Evolutionary conservation across 2,329 filamentous ascomycete genomes (phyloP), one percentile per base, ranked within the genome.

Genomic region (Ophiocordyceps camponoti-leonardi): DNA sequence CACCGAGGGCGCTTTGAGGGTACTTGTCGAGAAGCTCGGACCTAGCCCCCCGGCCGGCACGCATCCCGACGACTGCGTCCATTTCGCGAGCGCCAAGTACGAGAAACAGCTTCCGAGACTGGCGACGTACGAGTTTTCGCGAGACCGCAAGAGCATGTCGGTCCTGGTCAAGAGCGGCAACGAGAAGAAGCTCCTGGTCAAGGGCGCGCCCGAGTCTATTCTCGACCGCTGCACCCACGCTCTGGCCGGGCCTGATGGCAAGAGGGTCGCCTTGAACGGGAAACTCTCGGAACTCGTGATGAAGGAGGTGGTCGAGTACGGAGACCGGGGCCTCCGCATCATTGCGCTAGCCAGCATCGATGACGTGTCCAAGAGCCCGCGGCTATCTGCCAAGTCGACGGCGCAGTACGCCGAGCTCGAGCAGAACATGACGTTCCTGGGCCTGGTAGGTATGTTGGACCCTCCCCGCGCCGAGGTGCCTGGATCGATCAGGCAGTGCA

Each of bases 141-240:
- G 92, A 55, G 92, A 98, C 64, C 79, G 92, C 50, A 98, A 98
- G 77, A 96, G 90, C 65, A 98, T 98, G 92, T 98, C 92, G 43
- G 93, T 98, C 33, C 69, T 96, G 48, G 86, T 93, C 50, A 75
- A 82, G 52, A 73, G 75, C 46, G 81, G 75, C 46, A 69, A 72
- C 44, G 65, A 78, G 45, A 78, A 92, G 66, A 87, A 83, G 61
- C 79, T 98, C 12, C 74, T 98, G 43, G 88, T 98, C 52, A 98
- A 98, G 68, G 92, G 92, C 56, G 92, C 93, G 19, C 92, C 92
- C 6, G 92, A 98, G 64, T 86, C 87, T 13, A 81, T 98, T 54
- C 75, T 98, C 50, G 90, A 94, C 55, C 83, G 93, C 49, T 98
- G 92, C 70, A 83, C 86, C 43, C 78, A 90, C 57, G 76, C 80